These are phyloP conservation scores for Phytophthora boehmeriae DNA, from an alignment of 352 stramenopile species.

Conservation along the genomic window DNA sequence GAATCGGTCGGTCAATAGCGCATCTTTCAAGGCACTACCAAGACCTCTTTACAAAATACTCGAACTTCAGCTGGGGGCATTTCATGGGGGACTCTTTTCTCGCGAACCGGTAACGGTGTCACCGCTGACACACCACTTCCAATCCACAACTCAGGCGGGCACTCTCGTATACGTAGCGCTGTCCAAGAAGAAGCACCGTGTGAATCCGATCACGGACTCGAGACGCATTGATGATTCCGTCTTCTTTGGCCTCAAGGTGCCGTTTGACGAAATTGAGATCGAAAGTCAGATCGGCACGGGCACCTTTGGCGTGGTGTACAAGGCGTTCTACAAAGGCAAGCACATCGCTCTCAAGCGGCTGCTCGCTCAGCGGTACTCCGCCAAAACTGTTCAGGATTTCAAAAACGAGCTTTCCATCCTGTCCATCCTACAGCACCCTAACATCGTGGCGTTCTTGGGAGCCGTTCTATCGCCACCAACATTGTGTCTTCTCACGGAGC, in stretches of 20 bases:
- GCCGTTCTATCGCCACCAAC: constrained; percentile 71
- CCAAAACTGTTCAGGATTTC: constrained; percentile 73
- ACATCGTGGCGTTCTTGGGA: constrained; percentile 85
- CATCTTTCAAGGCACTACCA: too few species aligned
- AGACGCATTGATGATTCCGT: constrained; percentile 55
- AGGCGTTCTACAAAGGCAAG: constrained; percentile 77
- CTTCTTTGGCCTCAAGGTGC: constrained; percentile 75
- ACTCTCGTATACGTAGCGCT: constrained; percentile 76
- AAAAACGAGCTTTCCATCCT: constrained; percentile 87
- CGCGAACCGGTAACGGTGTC: constrained; percentile 63
- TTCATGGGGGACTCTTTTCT: constrained; percentile 60
- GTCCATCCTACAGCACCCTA: constrained; percentile 74
- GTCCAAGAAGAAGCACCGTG: constrained; percentile 67
- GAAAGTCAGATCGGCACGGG: constrained; percentile 70
- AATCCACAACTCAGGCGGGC: constrained; percentile 63
- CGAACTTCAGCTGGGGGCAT: background rate
- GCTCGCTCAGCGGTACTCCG: constrained; percentile 55
- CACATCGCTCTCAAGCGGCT: constrained; percentile 74
- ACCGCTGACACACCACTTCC: constrained; percentile 66
- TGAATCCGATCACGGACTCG: constrained; percentile 64
- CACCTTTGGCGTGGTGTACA: constrained; percentile 85
- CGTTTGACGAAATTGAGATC: constrained; percentile 69
- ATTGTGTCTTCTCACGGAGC: constrained; percentile 76
- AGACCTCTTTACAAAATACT: too few species aligned
- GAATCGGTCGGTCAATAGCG: too few species aligned